phyloP scores from a whole-genome alignment of 1,139 yeast genomes.

The Yarrowia galli region DNA sequence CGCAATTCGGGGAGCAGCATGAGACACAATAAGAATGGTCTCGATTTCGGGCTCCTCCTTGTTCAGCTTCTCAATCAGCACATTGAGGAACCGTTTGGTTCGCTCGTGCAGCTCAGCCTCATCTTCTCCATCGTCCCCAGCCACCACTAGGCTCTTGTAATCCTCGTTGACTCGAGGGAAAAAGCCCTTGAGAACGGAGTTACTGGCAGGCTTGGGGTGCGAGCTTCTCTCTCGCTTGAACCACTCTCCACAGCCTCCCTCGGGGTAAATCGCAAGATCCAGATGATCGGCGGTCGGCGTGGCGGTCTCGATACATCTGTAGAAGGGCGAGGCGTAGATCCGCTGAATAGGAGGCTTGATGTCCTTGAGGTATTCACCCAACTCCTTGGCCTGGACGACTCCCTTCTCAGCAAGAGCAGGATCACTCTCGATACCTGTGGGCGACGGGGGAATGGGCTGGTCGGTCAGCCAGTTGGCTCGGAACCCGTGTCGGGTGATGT shows the following conservation, averaged over 20 bases:
- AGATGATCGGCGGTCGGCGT: conserved; percentile 67
- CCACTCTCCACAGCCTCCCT: conserved; percentile 67
- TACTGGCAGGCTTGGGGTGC: conserved; percentile 58
- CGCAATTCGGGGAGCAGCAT: conserved; percentile 85
- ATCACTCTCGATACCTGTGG: conserved; percentile 84
- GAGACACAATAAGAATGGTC: conserved; percentile 69
- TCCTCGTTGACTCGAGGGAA: conserved; percentile 57
- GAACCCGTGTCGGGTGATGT: conserved; percentile 65
- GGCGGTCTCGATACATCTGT: conserved; percentile 86
- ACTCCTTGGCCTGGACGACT: conserved; percentile 75
- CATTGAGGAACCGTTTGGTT: conserved; percentile 58
- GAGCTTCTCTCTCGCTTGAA: conserved; percentile 45
- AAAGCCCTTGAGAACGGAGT: conserved; percentile 57
- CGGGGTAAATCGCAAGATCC: conserved; percentile 65
- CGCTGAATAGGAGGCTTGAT: conserved; percentile 63
- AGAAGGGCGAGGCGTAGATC: conserved; percentile 82
- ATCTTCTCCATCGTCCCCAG: conserved; percentile 73
- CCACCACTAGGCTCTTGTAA: conserved; percentile 58
- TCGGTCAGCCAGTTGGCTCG: conserved; percentile 74
- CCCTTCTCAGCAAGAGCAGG: conserved; percentile 84
- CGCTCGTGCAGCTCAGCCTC: conserved; percentile 67
- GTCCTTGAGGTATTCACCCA: conserved; percentile 59
- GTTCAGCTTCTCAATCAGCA: conserved; percentile 62
- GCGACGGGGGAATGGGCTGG: conserved; percentile 72
- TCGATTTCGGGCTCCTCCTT: conserved; percentile 61